Evolutionary conservation across 106 monocot genomes (phyloP), one percentile per base, ranked within the genome.

Genomic region (Dioscorea zingiberensis): DNA sequence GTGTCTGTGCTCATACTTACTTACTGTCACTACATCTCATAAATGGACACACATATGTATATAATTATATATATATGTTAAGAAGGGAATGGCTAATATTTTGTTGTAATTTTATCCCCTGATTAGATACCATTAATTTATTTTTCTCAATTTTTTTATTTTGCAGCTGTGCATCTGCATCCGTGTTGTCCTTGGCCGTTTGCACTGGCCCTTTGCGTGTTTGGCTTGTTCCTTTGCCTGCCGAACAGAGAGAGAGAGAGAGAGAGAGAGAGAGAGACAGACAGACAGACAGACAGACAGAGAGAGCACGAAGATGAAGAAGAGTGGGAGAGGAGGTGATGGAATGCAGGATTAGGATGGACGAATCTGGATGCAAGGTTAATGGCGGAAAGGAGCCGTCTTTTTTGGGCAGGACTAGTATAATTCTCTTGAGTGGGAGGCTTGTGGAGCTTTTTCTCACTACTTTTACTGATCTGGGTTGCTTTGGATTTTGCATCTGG

Each of bases 171-270:
- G 38, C 38, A 38, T 38, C 38, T 38, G 38, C 38, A 38, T 38
- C 38, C 38, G 38, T 38, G 38, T 38, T 10, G 38, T 10, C 38
- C 51, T 84, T 84, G 84, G 84, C 75, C 51, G 72, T 73, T 79
- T 65, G 69, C 60, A 59, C 54, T 72, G 75, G 64, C 83, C 24
- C 60, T 55, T 75, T 54, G 67, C 54, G 56, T 79, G 73, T 62
- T 68, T 72, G 76, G 28, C 61, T 30, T 38, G 10, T 25, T 55
- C 27, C 26, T 27, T 55, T 67, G 51, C 13, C 47, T 27, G 59
- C 38, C 38, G 38, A 38, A 38, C 38, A 26, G 47, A 49, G 27
- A 25, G 26, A 60, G 47, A 28, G 59, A 70, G 4, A 30, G 30
- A 30, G 4, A 30, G 30, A 30, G 4, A 30, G 30, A 30, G 4